Conservation (phyloP, 306 rosid genomes). For the Oxytropis ochrocephala region DNA sequence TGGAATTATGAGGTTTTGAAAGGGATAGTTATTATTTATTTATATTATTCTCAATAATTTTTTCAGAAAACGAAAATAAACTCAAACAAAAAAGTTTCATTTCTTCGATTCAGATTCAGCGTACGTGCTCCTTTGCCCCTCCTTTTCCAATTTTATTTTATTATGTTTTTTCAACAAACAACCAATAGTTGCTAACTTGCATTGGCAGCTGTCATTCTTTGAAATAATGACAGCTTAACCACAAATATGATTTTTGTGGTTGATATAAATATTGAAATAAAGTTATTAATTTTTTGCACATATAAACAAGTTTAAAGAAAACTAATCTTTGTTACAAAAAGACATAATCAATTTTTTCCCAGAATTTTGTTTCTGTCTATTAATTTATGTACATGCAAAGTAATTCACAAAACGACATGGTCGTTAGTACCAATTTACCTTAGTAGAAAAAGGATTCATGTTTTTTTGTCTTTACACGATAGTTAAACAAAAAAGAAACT, state of each 20-base stretch:
- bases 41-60: neutral
- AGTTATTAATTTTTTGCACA: neutral
- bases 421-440: no score
- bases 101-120: neutral
- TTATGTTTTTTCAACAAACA: neutral
- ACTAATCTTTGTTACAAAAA: no score
- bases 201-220: neutral
- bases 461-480: no score
- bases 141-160: neutral
- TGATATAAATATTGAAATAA: neutral
- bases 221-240: conserved; percentile 16
- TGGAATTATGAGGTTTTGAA: conserved; percentile 16
- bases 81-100: neutral
- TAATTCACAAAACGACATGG: no score
- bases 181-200: neutral
- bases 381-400: no score
- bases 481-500: no score
- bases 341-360: no score
- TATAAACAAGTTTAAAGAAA: no score
- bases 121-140: neutral
- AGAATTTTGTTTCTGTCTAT: no score
- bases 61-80: neutral
- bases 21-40: neutral
- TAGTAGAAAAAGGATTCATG: no score
- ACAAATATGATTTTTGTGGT: neutral